These are phyloP conservation scores for Cucumis cinereus DNA, from an alignment of 306 rosid species.

Conservation along the genomic window DNA sequence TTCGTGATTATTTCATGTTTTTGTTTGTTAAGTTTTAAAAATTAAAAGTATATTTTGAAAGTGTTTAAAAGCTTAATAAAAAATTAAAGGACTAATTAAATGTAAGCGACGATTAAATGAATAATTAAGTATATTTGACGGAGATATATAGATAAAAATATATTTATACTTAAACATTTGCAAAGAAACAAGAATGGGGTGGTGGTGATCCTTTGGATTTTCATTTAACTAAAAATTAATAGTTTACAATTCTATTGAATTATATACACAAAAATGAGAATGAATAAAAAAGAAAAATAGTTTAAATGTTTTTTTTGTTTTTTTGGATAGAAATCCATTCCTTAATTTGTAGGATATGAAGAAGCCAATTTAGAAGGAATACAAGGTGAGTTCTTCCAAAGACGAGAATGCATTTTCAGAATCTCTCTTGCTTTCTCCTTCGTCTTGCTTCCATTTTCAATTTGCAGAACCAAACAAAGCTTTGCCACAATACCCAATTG, in stretches of 20 bases:
- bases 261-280: not conserved
- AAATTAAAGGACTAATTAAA: too few species aligned
- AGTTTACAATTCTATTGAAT: not conserved
- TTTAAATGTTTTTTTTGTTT: not conserved
- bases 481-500: slow-evolving; percentile 61
- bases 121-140: too few species aligned
- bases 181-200: too few species aligned
- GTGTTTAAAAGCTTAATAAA: too few species aligned
- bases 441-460: slow-evolving; percentile 55
- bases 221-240: too few species aligned
- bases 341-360: slow-evolving; percentile 19
- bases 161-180: too few species aligned
- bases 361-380: slow-evolving; percentile 35
- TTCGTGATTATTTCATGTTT: too few species aligned
- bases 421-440: slow-evolving; percentile 68
- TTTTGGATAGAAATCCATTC: not conserved
- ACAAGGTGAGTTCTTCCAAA: slow-evolving; percentile 55
- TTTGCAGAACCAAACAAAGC: slow-evolving; percentile 55
- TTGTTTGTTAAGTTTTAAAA: too few species aligned
- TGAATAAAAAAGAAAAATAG: not conserved
- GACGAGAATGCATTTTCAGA: slow-evolving; percentile 43
- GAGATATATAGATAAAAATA: too few species aligned
- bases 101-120: too few species aligned
- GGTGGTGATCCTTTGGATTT: too few species aligned
- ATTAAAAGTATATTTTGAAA: too few species aligned